These are phyloP conservation scores for Phaffia australis DNA, from an alignment of 768 basidiomycete species.

Conservation along the genomic window DNA sequence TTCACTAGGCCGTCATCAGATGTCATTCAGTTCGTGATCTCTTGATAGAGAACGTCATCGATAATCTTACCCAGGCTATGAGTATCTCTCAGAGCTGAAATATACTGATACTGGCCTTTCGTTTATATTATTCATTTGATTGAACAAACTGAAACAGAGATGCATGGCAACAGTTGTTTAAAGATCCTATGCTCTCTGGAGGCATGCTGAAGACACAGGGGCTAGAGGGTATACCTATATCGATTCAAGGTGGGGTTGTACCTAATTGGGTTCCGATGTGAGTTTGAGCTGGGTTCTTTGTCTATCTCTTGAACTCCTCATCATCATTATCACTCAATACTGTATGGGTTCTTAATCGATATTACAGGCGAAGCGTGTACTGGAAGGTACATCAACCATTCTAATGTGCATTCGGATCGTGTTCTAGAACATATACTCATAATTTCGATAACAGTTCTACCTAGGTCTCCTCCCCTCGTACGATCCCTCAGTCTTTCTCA, in stretches of 20 bases:
- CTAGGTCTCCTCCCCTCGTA: conserved; percentile 29
- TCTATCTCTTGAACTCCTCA: not conserved
- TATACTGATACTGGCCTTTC: no score
- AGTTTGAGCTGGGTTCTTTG: not conserved
- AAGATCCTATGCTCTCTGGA: conserved; percentile 19
- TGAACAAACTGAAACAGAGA: not conserved
- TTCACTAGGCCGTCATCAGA: no score
- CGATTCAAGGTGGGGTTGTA: not conserved
- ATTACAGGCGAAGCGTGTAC: conserved; percentile 17
- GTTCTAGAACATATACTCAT: conserved; percentile 17
- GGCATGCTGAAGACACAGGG: not conserved
- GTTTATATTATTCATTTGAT: no score
- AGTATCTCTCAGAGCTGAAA: no score
- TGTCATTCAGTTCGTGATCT: no score
- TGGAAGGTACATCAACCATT: conserved; percentile 12
- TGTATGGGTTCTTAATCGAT: no score
- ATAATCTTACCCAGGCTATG: no score
- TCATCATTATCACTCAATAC: not conserved
- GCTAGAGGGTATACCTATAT: not conserved
- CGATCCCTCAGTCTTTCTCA: conserved; percentile 34
- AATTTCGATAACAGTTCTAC: conserved; percentile 23
- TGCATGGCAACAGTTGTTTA: conserved; percentile 15
- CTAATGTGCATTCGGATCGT: not conserved
- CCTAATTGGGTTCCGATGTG: conserved; percentile 20
- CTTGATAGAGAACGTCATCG: no score